Percentiles rank a stretch among this genome's conserved stretches.
phyloP scores from a whole-genome alignment of 352 stramenopile genomes.

The Phytopythium boreale region DNA sequence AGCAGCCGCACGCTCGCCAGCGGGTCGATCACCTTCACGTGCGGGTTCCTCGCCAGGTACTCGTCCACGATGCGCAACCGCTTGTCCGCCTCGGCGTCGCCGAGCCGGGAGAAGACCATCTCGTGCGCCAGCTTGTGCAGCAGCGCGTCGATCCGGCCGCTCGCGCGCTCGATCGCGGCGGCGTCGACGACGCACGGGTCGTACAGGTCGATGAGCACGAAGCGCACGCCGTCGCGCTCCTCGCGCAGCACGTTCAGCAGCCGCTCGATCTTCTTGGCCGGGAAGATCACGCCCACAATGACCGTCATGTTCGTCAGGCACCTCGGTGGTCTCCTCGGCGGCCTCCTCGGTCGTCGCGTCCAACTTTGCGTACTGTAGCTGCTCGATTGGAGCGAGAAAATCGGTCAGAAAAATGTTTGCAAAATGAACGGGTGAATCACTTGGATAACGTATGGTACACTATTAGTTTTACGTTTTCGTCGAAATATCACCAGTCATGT shows the following conservation, averaged over 20 bases:
- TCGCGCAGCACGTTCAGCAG: conserved; percentile 60
- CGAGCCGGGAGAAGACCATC: conserved; percentile 70
- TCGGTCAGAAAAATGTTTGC: too few relatives aligned
- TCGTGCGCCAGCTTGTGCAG: conserved; percentile 84
- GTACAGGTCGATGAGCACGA: conserved; percentile 75
- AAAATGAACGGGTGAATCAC: too few relatives aligned
- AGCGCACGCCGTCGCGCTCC: conserved; percentile 45
- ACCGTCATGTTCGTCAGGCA: conserved; percentile 26
- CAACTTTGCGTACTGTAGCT: not conserved
- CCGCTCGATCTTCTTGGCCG: conserved; percentile 78
- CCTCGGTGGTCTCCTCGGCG: too few relatives aligned
- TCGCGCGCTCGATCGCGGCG: conserved; percentile 32
- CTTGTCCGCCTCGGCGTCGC: conserved; percentile 34
- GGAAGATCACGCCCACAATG: conserved; percentile 76
- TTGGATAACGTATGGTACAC: too few relatives aligned
- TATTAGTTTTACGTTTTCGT: too few relatives aligned
- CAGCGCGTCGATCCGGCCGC: conserved; percentile 55
- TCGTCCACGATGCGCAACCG: conserved; percentile 56
- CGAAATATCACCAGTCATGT: too few relatives aligned
- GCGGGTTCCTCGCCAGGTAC: conserved; percentile 36
- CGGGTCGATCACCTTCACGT: conserved; percentile 60
- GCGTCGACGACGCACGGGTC: conserved; percentile 22
- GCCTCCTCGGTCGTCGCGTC: too few relatives aligned
- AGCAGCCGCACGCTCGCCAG: conserved; percentile 66
- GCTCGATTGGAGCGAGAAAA: not conserved